Base-by-base conservation (phyloP, 352 stramenopile species). In the Phytophthora ramorum region DNA sequence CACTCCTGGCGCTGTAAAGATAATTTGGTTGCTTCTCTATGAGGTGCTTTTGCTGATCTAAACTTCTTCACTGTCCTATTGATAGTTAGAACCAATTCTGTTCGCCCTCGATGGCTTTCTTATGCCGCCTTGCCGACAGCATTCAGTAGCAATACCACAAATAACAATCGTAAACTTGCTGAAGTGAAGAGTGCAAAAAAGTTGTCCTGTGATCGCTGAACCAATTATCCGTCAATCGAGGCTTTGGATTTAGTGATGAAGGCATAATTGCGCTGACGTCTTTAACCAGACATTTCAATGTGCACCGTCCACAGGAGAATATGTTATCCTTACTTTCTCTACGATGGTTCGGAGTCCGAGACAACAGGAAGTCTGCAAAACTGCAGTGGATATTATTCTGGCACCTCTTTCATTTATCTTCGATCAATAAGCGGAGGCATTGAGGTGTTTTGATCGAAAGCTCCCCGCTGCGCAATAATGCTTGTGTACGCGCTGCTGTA, bases 401-500 rank as follows among this genome's bases (percentile, higher is more conserved):
- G 28, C 28, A 41, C 16, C 6, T 46, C 40, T 26, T 26, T 7
- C 13, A 13, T 16, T 46, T 35, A 57, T 22, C 14, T 57, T 16
- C 34, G 50, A 16, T 45, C 20, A 30, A 34, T 57, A 12, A 57
- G 28, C 6, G 49, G 32, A 12, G 49, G 49, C 49, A 57, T 57
- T 35, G 20, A 34, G 7, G 34, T n/a, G 3, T 22, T 10, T 10
- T 12, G 12, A 20, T 45, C 20, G 6, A 57, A 34, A 34, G 17
- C 19, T 12, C 5, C 20, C 8, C 34, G 32, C 43, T 37, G 34
- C 7, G 32, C 32, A 7, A 35, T 20, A 7, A 40, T 22, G 19
- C 9, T 7, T 26, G 20, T 46, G 8, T 16, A 26, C 20, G 19
- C 34, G 9, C 14, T 47, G 37, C 43, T 55, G 35, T 63, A 47